A percentile compares a stretch with the other conserved stretches of the same genome.
phyloP scores from a whole-genome alignment of 441 rosid genomes.

The Adansonia gregorii region DNA sequence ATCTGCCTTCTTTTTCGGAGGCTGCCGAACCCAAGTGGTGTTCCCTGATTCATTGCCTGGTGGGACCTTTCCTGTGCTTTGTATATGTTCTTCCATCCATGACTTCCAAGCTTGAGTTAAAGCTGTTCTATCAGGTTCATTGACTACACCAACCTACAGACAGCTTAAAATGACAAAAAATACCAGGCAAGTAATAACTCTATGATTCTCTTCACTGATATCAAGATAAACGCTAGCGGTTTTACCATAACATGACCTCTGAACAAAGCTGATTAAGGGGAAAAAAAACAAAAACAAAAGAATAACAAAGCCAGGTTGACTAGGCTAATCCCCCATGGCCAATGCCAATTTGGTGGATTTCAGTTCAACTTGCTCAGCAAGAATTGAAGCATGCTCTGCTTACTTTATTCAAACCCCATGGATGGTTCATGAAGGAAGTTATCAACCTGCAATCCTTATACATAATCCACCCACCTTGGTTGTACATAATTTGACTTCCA shows the following conservation, averaged over 20 bases:
- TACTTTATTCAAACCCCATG: background rate
- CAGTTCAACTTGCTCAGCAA: background rate
- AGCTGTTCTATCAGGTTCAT: slow-evolving; percentile 25
- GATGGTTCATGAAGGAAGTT: background rate
- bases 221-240: background rate
- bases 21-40: slow-evolving; percentile 69
- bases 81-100: slow-evolving; percentile 34
- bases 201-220: background rate
- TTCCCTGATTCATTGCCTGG: slow-evolving; percentile 89
- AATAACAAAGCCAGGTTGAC: slow-evolving; percentile 8
- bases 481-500: background rate
- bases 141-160: slow-evolving; percentile 50
- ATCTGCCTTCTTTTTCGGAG: slow-evolving; percentile 72
- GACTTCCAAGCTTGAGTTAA: slow-evolving; percentile 88
- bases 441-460: background rate
- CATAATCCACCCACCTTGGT: slow-evolving; percentile 1
- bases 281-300: background rate
- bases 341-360: background rate
- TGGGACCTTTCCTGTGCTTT: slow-evolving; percentile 75
- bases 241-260: background rate
- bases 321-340: background rate
- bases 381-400: slow-evolving; percentile 11
- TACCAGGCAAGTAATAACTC: background rate
- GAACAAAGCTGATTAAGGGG: slow-evolving; percentile 3
- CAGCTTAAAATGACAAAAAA: slow-evolving; percentile 17